Conservation (phyloP, 805 yeast genomes). For the Ogataea paraovalis region DNA sequence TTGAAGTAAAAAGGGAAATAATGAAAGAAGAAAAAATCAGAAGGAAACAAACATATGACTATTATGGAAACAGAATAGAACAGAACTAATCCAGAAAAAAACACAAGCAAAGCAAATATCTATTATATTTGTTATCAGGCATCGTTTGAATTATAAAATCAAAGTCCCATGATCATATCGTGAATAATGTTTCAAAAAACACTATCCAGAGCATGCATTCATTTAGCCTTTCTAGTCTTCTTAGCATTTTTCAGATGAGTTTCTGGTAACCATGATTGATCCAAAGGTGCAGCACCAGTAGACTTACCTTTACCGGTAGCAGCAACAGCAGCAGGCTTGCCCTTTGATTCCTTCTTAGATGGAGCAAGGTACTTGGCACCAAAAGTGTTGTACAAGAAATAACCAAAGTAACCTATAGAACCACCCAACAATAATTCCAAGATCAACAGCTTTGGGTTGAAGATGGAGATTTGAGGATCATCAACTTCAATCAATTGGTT, state of each 20-base stretch:
- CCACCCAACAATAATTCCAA: constrained; percentile 52
- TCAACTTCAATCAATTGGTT: constrained; percentile 53
- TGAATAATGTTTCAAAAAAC: not conserved
- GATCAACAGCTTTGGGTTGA: constrained; percentile 68
- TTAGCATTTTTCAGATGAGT: constrained; percentile 38
- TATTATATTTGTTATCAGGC: not conserved
- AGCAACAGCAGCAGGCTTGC: constrained; percentile 26
- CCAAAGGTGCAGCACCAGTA: constrained; percentile 27
- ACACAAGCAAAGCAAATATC: no score
- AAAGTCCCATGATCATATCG: no score
- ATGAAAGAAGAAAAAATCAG: not conserved
- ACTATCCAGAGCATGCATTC: constrained; percentile 1
- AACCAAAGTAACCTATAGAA: constrained; percentile 47
- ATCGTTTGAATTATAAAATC: no score
- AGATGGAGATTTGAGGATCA: constrained; percentile 65
- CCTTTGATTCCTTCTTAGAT: constrained; percentile 27
- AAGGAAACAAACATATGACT: not conserved
- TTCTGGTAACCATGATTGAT: constrained; percentile 58
- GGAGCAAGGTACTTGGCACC: constrained; percentile 47
- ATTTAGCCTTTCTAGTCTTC: constrained; percentile 32
- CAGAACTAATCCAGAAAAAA: no score
- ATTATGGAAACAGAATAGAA: not conserved
- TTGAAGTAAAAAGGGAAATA: not conserved
- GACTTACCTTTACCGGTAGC: constrained; percentile 16
- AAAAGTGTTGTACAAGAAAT: constrained; percentile 40